Evolutionary conservation across 495 filamentous ascomycete species (phyloP).

Genomic region (Aspergillus asperescens): DNA sequence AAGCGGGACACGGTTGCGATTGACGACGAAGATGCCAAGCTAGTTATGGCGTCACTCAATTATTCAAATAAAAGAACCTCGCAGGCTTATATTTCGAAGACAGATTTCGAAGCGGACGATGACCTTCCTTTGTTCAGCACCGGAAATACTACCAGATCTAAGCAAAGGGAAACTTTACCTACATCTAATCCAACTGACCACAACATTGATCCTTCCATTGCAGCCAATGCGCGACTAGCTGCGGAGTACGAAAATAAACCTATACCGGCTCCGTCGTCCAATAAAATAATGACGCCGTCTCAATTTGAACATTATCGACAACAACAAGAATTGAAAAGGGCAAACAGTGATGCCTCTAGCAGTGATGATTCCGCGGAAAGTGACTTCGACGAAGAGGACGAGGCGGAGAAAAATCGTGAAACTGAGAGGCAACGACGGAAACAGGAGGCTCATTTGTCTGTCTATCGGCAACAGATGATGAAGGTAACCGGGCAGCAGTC

Average conservation of each 20-base stretch:
- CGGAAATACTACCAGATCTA: conserved; percentile 14
- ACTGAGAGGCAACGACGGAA: conserved; percentile 73
- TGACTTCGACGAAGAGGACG: conserved; percentile 80
- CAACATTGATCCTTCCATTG: conserved; percentile 46
- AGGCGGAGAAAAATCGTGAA: conserved; percentile 66
- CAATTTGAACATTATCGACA: conserved; percentile 81
- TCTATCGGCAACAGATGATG: conserved; percentile 96
- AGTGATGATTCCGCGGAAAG: conserved; percentile 46
- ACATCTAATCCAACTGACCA: conserved; percentile 35
- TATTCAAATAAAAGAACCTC: conserved; percentile 34
- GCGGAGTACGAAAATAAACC: conserved; percentile 44
- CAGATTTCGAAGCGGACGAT: conserved; percentile 27
- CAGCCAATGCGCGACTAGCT: conserved; percentile 52
- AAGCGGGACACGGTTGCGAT: conserved; percentile 41
- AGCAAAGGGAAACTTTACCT: conserved; percentile 14
- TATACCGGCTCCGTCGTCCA: conserved; percentile 38
- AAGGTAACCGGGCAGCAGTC: conserved; percentile 79
- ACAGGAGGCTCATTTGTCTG: conserved; percentile 84
- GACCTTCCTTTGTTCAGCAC: conserved; percentile 47
- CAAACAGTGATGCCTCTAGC: conserved; percentile 43
- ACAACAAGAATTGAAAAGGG: conserved; percentile 65
- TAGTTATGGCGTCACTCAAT: conserved; percentile 57
- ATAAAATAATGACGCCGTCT: conserved; percentile 83
- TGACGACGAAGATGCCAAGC: conserved; percentile 64
- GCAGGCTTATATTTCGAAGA: conserved; percentile 23